A percentile compares a stretch with the other conserved stretches of the same genome.
Conservation (phyloP, 176 grass and related monocot species). For the Oryza meridionalis region DNA sequence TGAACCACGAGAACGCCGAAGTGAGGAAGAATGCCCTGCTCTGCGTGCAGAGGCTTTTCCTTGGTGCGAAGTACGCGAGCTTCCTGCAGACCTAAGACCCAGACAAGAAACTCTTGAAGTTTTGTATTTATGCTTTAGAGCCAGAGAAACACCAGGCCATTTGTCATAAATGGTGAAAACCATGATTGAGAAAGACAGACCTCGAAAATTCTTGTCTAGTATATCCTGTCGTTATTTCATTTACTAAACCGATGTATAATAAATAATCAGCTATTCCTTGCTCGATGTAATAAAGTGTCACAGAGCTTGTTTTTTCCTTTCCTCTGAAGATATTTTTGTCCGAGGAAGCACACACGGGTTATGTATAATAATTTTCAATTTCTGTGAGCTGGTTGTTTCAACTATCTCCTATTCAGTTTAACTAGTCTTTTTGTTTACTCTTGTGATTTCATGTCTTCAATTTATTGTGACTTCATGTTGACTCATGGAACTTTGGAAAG, state of each 20-base stretch:
- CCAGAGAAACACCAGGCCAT: conserved; percentile 16
- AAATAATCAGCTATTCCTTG: conserved; percentile 54
- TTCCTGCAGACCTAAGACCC: conserved; percentile 67
- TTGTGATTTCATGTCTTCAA: neutral
- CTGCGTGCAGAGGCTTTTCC: conserved; percentile 96
- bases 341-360: conserved; percentile 10
- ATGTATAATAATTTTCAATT: conserved; percentile 36
- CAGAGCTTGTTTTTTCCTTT: conserved; percentile 33
- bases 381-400: neutral
- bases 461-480: neutral
- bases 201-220: conserved; percentile 40
- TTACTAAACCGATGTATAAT: conserved; percentile 43
- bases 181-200: conserved; percentile 36
- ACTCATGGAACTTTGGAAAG: neutral
- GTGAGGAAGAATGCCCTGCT: conserved; percentile 87
- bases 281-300: conserved; percentile 71
- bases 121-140: conserved; percentile 53
- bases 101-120: neutral
- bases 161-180: conserved; percentile 40
- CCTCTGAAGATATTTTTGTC: conserved; percentile 6
- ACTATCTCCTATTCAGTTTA: neutral
- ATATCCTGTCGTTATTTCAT: conserved; percentile 40
- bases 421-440: neutral
- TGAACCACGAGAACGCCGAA: conserved; percentile 83
- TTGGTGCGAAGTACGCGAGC: conserved; percentile 87